These are phyloP conservation scores for Xylaria castorea DNA, from an alignment of 495 filamentous ascomycete species.

Conservation along the genomic window DNA sequence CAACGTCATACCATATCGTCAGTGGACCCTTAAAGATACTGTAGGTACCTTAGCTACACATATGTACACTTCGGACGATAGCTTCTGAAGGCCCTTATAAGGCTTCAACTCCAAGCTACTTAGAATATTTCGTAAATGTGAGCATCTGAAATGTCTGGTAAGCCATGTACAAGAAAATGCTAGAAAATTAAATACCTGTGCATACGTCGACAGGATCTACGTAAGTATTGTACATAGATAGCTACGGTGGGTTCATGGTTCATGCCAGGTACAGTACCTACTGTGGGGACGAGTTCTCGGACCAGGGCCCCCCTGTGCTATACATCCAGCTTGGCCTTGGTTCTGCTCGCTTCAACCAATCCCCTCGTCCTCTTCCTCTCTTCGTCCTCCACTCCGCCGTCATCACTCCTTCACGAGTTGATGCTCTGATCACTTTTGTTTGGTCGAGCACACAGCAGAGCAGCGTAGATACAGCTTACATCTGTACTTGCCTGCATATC, in stretches of 20 bases:
- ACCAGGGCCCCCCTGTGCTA: background rate
- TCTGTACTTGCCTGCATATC: background rate
- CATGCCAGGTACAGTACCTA: background rate
- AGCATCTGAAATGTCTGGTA: background rate
- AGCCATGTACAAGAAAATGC: background rate
- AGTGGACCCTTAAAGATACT: background rate
- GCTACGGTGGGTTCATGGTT: background rate
- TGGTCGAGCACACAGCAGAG: background rate
- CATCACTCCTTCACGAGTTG: background rate
- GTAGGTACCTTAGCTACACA: background rate
- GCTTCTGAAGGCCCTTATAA: background rate
- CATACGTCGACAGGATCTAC: background rate
- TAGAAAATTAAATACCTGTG: background rate
- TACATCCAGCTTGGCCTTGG: background rate
- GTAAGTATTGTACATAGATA: background rate
- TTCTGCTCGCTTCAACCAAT: constrained; percentile 2
- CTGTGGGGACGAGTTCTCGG: background rate
- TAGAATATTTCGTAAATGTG: background rate
- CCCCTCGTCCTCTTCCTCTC: background rate
- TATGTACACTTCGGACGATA: background rate
- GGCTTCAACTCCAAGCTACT: background rate
- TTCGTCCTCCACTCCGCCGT: constrained; percentile 1
- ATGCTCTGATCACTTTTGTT: background rate
- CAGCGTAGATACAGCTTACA: background rate
- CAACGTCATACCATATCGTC: constrained; percentile 17